phyloP scores from a whole-genome alignment of 495 filamentous ascomycete species.

The Aspergillus indologenus region DNA sequence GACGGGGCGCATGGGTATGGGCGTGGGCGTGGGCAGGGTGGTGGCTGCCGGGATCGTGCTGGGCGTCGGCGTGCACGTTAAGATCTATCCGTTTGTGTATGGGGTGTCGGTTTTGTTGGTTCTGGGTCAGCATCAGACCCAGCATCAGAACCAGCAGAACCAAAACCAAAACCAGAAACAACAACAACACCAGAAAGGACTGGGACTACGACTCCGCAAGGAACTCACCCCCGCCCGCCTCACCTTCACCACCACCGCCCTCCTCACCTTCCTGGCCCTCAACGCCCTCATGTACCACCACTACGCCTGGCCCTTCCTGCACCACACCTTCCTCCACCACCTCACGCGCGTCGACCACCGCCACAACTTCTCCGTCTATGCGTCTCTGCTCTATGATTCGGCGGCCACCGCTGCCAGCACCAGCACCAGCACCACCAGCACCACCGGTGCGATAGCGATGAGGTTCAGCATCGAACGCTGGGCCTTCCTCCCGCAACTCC shows the following conservation, averaged over 20 bases:
- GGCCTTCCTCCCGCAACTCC: slow-evolving; percentile 84
- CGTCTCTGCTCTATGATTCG: slow-evolving; percentile 81
- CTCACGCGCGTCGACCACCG: slow-evolving; percentile 91
- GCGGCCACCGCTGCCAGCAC: slow-evolving; percentile 46
- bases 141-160: slow-evolving; percentile 18
- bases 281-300: slow-evolving; percentile 74
- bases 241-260: slow-evolving; percentile 58
- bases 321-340: slow-evolving; percentile 90
- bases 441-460: too few relatives aligned
- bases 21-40: slow-evolving; percentile 32
- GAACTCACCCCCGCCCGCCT: slow-evolving; percentile 61
- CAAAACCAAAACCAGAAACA: background rate
- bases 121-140: slow-evolving; percentile 59
- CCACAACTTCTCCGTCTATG: slow-evolving; percentile 97
- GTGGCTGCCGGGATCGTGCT: slow-evolving; percentile 70
- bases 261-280: slow-evolving; percentile 65
- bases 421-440: background rate
- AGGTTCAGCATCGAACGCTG: slow-evolving; percentile 60
- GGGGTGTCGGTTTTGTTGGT: slow-evolving; percentile 82
- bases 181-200: too few relatives aligned
- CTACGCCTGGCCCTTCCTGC: slow-evolving; percentile 72
- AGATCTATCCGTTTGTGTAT: slow-evolving; percentile 98
- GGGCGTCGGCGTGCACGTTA: slow-evolving; percentile 88
- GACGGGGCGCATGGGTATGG: slow-evolving; percentile 25
- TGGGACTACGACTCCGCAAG: too few relatives aligned